Conservation (phyloP, 495 filamentous ascomycete species). For the Astrothelium subdiscretum region DNA sequence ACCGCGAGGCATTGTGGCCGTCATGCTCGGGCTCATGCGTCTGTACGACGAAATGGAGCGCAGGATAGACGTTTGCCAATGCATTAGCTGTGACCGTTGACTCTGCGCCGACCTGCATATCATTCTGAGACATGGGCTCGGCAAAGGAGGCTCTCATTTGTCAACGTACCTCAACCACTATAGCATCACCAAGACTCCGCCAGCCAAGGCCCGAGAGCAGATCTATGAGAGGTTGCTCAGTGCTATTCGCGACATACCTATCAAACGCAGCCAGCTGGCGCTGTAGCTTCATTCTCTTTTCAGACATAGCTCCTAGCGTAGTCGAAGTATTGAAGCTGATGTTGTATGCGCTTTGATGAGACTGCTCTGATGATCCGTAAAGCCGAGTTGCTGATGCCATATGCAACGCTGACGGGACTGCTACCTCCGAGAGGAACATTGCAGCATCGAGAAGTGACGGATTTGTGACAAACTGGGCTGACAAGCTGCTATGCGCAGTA, state of each 20-base stretch:
- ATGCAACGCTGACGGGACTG: slow-evolving; percentile 25
- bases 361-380: slow-evolving; percentile 9
- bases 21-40: no score
- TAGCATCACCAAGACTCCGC: slow-evolving; percentile 14
- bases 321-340: slow-evolving; percentile 20
- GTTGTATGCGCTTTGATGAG: slow-evolving; percentile 13
- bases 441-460: slow-evolving; percentile 27
- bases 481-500: slow-evolving; percentile 30
- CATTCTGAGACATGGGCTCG: not conserved
- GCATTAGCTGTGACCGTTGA: slow-evolving; percentile 16
- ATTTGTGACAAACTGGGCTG: slow-evolving; percentile 27
- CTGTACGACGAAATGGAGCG: slow-evolving; percentile 27
- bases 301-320: no score
- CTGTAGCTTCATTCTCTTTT: slow-evolving; percentile 18
- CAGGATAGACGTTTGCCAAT: slow-evolving; percentile 21
- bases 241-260: slow-evolving; percentile 12
- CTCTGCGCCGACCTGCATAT: slow-evolving; percentile 16
- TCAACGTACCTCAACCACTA: slow-evolving; percentile 27
- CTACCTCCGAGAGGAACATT: slow-evolving; percentile 29
- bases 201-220: slow-evolving; percentile 21
- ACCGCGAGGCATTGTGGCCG: no score
- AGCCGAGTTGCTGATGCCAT: slow-evolving; percentile 28
- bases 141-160: not conserved
- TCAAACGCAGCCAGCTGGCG: slow-evolving; percentile 28
- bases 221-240: slow-evolving; percentile 18